These are phyloP conservation scores for Macrophomina tecta DNA, from an alignment of 2,329 filamentous ascomycete genomes.

Conservation along the genomic window DNA sequence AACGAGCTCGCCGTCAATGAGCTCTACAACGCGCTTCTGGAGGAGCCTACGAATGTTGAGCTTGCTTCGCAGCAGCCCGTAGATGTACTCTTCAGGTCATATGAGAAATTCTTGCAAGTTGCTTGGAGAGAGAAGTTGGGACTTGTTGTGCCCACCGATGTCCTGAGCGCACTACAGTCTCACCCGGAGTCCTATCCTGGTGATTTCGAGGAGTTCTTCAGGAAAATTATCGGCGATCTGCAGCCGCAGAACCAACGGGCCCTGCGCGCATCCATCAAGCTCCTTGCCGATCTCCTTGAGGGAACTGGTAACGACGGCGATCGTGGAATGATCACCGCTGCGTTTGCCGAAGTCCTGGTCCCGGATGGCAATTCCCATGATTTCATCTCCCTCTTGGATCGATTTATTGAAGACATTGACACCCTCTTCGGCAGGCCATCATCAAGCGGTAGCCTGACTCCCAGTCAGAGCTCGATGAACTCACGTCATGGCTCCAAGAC, in stretches of 20 bases:
- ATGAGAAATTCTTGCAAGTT: conserved; percentile 88
- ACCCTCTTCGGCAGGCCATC: conserved; percentile 76
- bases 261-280: conserved; percentile 81
- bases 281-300: conserved; percentile 85
- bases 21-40: conserved; percentile 85
- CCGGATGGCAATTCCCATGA: conserved; percentile 77
- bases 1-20: conserved; percentile 87
- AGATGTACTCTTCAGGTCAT: conserved; percentile 87
- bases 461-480: conserved; percentile 64
- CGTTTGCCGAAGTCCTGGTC: conserved; percentile 86
- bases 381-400: conserved; percentile 87
- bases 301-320: conserved; percentile 92
- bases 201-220: conserved; percentile 70
- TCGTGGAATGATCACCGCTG: conserved; percentile 82
- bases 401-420: conserved; percentile 87
- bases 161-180: conserved; percentile 76
- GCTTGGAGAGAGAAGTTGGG: conserved; percentile 92
- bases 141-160: conserved; percentile 74
- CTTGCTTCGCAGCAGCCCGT: conserved; percentile 75
- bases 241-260: conserved; percentile 71
- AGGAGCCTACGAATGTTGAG: conserved; percentile 80
- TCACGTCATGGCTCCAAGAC: conserved; percentile 63
- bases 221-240: conserved; percentile 58
- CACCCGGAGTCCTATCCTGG: conserved; percentile 65
- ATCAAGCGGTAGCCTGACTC: conserved; percentile 52